These are phyloP conservation scores for Bryoglossum gracile DNA, from an alignment of 495 filamentous ascomycete genomes.

Conservation along the genomic window DNA sequence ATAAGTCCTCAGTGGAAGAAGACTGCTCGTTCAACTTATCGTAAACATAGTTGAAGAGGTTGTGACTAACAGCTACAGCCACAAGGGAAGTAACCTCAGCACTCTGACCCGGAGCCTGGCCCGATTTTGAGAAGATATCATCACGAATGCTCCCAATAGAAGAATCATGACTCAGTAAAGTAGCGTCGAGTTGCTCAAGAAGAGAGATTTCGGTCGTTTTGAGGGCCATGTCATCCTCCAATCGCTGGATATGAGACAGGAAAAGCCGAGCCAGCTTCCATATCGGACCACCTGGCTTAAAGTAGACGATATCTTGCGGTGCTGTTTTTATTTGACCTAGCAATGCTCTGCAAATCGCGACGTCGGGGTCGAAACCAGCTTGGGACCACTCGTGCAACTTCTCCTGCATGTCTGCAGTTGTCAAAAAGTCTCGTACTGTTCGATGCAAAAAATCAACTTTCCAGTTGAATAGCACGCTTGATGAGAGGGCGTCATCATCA, in stretches of 20 bases:
- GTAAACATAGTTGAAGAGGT: not conserved
- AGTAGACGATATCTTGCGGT: not conserved
- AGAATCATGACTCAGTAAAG: not conserved
- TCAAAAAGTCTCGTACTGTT: no score
- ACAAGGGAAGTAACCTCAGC: not conserved
- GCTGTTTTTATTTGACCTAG: no score
- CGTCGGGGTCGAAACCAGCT: no score
- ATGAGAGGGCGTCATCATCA: no score
- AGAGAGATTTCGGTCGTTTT: not conserved
- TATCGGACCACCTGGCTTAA: no score
- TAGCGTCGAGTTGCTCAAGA: not conserved
- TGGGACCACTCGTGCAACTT: no score
- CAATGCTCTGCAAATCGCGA: no score
- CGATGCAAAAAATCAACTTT: no score
- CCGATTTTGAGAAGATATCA: not conserved
- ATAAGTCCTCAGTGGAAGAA: no score
- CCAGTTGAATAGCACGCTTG: no score
- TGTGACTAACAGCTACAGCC: not conserved
- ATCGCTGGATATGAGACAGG: not conserved
- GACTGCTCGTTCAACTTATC: not conserved
- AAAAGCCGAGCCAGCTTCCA: not conserved
- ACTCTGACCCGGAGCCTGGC: not conserved
- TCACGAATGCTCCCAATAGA: not conserved
- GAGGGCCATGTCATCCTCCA: not conserved
- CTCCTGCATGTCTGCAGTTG: no score